These are phyloP conservation scores for Gymnopus androsaceus DNA, from an alignment of 1,284 basidiomycete genomes.

Conservation along the genomic window DNA sequence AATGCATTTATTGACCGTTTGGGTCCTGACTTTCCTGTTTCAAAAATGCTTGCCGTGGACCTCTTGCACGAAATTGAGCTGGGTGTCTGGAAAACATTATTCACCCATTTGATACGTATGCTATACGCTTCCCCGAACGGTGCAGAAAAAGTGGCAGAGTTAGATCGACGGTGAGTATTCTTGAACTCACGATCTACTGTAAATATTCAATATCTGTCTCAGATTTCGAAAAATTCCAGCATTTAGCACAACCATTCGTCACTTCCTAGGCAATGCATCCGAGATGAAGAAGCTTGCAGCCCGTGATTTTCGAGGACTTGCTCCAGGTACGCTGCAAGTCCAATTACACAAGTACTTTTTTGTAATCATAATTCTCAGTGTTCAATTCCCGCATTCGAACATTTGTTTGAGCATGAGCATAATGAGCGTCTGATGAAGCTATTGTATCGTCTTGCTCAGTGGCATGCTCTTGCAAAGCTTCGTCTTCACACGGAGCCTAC, in stretches of 20 bases:
- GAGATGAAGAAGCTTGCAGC: conserved; percentile 35
- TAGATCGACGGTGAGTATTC: conserved; percentile 5
- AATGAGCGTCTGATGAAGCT: conserved; percentile 25
- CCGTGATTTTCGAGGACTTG: conserved; percentile 34
- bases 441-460: conserved; percentile 17
- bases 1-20: conserved; percentile 35
- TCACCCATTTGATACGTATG: conserved; percentile 37
- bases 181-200: background rate
- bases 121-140: conserved; percentile 22
- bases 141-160: conserved; percentile 1
- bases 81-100: conserved; percentile 37
- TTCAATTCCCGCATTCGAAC: conserved; percentile 35
- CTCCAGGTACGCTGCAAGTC: conserved; percentile 26
- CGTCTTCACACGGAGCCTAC: conserved; percentile 28
- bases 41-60: conserved; percentile 34
- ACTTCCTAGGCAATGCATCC: conserved; percentile 31
- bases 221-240: conserved; percentile 27
- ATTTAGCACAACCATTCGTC: conserved; percentile 30
- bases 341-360: conserved; percentile 20
- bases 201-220: background rate
- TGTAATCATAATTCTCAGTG: conserved; percentile 26
- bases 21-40: conserved; percentile 27
- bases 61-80: conserved; percentile 41
- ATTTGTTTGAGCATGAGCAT: conserved; percentile 19
- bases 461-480: conserved; percentile 18